These are phyloP conservation scores for Aspergillus egyptiacus DNA, from an alignment of 495 filamentous ascomycete species.

Conservation along the genomic window DNA sequence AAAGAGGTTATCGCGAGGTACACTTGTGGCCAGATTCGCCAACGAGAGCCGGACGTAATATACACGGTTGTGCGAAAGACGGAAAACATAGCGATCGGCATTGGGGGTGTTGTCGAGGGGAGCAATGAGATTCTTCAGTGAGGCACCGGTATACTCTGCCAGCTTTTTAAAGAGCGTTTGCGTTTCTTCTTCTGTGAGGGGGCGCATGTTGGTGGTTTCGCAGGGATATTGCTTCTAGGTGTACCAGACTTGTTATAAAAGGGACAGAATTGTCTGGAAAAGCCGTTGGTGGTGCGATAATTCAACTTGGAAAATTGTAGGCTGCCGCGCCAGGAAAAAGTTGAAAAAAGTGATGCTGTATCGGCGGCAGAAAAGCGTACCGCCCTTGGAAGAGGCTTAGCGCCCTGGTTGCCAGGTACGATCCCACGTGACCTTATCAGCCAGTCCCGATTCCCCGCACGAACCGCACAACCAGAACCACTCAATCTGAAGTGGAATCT, in stretches of 20 bases:
- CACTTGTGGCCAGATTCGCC: slow-evolving; percentile 81
- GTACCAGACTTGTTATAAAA: too few relatives aligned
- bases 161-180: slow-evolving; percentile 75
- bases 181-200: slow-evolving; percentile 68
- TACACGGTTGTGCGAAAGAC: slow-evolving; percentile 69
- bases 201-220: slow-evolving; percentile 51
- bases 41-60: slow-evolving; percentile 84
- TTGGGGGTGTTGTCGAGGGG: slow-evolving; percentile 53
- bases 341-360: neutral
- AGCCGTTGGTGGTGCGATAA: too few relatives aligned
- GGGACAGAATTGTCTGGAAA: too few relatives aligned
- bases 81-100: slow-evolving; percentile 72
- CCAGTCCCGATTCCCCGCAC: too few relatives aligned
- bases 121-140: slow-evolving; percentile 73
- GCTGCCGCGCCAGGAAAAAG: too few relatives aligned
- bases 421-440: neutral
- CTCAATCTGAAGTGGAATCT: too few relatives aligned
- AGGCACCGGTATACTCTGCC: slow-evolving; percentile 73
- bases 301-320: too few relatives aligned
- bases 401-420: neutral
- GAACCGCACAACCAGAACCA: too few relatives aligned
- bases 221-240: neutral
- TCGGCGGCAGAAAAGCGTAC: neutral
- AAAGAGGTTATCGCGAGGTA: slow-evolving; percentile 72
- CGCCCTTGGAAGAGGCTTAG: neutral